These are phyloP conservation scores for Zoysia japonica DNA, from an alignment of 176 grass and related monocot genomes.

Conservation along the genomic window DNA sequence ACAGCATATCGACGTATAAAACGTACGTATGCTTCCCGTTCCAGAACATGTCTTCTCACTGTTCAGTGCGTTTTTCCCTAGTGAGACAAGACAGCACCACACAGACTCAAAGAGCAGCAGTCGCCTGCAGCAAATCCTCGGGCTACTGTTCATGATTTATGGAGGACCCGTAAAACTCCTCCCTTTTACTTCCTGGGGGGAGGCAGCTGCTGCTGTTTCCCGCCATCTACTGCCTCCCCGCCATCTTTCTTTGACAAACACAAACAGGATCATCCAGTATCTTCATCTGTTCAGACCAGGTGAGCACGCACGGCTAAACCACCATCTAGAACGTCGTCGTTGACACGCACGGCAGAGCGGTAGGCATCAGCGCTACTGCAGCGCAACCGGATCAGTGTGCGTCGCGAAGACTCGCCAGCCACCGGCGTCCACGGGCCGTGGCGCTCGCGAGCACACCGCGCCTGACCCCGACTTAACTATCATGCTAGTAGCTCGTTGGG, in stretches of 20 bases:
- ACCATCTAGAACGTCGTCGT: constrained; percentile 19
- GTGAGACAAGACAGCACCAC: background rate
- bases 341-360: background rate
- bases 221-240: background rate
- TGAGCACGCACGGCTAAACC: constrained; percentile 21
- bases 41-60: background rate
- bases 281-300: constrained; percentile 36
- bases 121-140: background rate
- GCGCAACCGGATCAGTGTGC: background rate
- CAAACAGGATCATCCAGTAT: background rate
- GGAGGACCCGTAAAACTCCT: background rate
- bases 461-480: background rate
- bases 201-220: constrained; percentile 4
- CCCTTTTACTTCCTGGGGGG: background rate
- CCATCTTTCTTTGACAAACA: constrained; percentile 24
- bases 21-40: background rate
- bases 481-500: background rate
- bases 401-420: background rate
- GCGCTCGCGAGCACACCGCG: background rate
- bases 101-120: background rate
- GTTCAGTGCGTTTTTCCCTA: background rate
- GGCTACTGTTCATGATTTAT: background rate
- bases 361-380: background rate
- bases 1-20: background rate
- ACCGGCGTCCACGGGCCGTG: background rate